A percentile compares a stretch with the other conserved stretches of the same genome.
phyloP scores from a whole-genome alignment of 192 early-diverging fungal species.

The Linnemannia schmuckeri region DNA sequence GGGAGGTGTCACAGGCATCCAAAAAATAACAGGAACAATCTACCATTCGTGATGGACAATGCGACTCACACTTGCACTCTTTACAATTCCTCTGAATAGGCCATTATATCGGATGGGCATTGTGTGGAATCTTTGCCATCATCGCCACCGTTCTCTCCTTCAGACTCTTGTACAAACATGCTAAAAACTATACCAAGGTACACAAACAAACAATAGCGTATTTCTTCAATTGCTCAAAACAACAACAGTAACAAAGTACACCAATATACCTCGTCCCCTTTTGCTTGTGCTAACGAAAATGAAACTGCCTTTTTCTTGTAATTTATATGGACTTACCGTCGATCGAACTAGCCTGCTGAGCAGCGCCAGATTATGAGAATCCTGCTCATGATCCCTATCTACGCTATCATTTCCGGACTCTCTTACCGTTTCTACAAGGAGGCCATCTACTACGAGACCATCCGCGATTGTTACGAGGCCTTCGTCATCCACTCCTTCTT shows the following conservation, averaged over 20 bases:
- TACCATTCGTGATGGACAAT: background rate
- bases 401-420: conserved; percentile 75
- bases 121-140: conserved; percentile 67
- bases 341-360: conserved; percentile 62
- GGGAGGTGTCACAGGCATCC: background rate
- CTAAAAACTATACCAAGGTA: conserved; percentile 68
- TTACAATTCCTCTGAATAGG: conserved; percentile 22
- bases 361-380: conserved; percentile 84
- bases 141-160: conserved; percentile 64
- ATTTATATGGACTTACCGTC: background rate
- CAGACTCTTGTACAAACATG: conserved; percentile 64
- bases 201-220: background rate
- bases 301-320: background rate
- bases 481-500: conserved; percentile 83
- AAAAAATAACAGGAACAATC: background rate
- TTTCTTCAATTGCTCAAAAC: background rate
- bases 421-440: conserved; percentile 79
- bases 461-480: conserved; percentile 83
- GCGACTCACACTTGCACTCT: background rate
- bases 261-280: background rate
- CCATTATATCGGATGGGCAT: conserved; percentile 72
- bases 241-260: background rate
- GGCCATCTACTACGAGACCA: conserved; percentile 74
- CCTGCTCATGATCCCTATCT: conserved; percentile 80
- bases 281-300: background rate